phyloP scores from a whole-genome alignment of 2,329 filamentous ascomycete genomes.

The Clarireedia homoeocarpa region DNA sequence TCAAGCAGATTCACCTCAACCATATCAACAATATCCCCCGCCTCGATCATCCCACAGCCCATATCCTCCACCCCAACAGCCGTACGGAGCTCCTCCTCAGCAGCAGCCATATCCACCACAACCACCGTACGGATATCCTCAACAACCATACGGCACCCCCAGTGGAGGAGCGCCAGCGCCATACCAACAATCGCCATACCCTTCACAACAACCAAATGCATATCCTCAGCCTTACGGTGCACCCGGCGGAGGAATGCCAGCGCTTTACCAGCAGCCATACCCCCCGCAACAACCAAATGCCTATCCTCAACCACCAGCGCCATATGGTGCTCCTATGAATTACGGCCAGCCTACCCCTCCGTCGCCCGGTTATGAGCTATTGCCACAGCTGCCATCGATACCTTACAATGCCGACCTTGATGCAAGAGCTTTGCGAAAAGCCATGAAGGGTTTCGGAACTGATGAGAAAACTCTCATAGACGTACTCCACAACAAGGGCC shows the following conservation, averaged over 20 bases:
- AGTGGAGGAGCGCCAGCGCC: no score
- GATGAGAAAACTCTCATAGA: conserved; percentile 72
- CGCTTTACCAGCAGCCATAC: neutral
- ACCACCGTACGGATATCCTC: neutral
- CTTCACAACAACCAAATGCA: conserved; percentile 26
- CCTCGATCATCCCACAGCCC: conserved; percentile 13
- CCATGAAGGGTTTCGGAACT: conserved; percentile 93
- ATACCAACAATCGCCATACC: conserved; percentile 8
- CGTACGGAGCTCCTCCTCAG: conserved; percentile 17
- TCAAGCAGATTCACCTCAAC: conserved; percentile 1
- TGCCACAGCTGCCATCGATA: conserved; percentile 48
- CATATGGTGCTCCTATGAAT: conserved; percentile 4
- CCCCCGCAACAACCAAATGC: conserved; percentile 27
- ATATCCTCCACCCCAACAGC: conserved; percentile 13
- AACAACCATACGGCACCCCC: neutral
- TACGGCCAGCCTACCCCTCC: conserved; percentile 49
- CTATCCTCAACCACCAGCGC: conserved; percentile 21
- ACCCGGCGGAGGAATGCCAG: no score
- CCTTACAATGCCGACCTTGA: conserved; percentile 61
- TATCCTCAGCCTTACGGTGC: conserved; percentile 2
- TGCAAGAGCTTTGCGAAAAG: conserved; percentile 63
- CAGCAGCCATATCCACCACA: conserved; percentile 23
- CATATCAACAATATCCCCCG: conserved; percentile 17
- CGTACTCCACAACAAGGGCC: conserved; percentile 64
- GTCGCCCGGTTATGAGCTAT: conserved; percentile 64